Evolutionary conservation across 257 asterid genomes (phyloP).

Genomic region (Petrea volubilis): DNA sequence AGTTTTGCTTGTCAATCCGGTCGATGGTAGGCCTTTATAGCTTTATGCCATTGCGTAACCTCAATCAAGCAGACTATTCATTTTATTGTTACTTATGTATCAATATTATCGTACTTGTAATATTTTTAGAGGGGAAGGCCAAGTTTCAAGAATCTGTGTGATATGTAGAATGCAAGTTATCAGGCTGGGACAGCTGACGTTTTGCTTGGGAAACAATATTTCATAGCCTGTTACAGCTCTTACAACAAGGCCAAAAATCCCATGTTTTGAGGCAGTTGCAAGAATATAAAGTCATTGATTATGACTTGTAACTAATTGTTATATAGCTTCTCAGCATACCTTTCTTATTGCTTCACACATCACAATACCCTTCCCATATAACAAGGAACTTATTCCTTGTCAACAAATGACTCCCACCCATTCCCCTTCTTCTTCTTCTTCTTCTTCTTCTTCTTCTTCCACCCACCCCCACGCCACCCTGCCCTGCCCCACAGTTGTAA

Average conservation of each 20-base stretch:
- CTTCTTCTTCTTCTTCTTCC: conserved; percentile 32
- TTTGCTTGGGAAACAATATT: conserved; percentile 34
- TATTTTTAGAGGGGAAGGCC: conserved; percentile 17
- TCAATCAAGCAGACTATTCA: background rate
- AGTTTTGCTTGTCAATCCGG: conserved; percentile 26
- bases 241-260: conserved; percentile 17
- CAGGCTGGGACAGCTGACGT: conserved; percentile 29
- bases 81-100: background rate
- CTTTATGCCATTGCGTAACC: background rate
- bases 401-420: conserved; percentile 43
- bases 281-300: conserved; percentile 50
- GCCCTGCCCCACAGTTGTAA: background rate
- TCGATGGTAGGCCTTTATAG: background rate
- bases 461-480: background rate
- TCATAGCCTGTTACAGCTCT: conserved; percentile 16
- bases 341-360: conserved; percentile 81
- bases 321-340: conserved; percentile 44
- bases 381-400: conserved; percentile 51
- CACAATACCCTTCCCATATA: conserved; percentile 46
- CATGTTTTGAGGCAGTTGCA: conserved; percentile 20
- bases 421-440: conserved; percentile 33
- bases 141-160: conserved; percentile 37
- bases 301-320: conserved; percentile 26
- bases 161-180: conserved; percentile 53
- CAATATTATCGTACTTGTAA: too few species aligned